These are phyloP conservation scores for Termitomyces sp. DNA, from an alignment of 768 basidiomycete genomes.

Conservation along the genomic window DNA sequence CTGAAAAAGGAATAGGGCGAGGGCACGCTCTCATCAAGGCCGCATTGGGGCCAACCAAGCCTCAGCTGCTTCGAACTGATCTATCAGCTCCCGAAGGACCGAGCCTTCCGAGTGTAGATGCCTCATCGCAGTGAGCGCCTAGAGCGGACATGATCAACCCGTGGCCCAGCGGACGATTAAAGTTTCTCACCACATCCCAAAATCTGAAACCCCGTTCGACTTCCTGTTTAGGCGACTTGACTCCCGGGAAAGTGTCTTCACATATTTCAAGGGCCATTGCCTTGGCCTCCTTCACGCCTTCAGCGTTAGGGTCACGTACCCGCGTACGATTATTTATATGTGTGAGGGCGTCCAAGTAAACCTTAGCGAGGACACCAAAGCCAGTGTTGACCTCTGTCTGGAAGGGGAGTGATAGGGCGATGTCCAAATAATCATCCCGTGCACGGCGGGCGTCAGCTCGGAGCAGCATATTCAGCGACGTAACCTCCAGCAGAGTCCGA, in stretches of 20 bases:
- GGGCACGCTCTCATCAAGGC: constrained; percentile 42
- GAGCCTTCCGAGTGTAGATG: constrained; percentile 79
- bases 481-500: constrained; percentile 85
- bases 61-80: constrained; percentile 95
- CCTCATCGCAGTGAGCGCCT: constrained; percentile 87
- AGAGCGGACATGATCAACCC: constrained; percentile 14
- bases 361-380: constrained; percentile 95
- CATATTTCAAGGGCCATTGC: constrained; percentile 84
- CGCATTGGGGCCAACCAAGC: constrained; percentile 91
- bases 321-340: constrained; percentile 78
- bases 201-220: constrained; percentile 96
- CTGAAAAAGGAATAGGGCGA: neutral
- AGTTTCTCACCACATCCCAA: constrained; percentile 87
- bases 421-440: constrained; percentile 89
- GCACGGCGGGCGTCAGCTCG: constrained; percentile 81
- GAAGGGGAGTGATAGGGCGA: constrained; percentile 90
- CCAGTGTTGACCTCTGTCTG: constrained; percentile 96
- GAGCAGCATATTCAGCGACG: constrained; percentile 88
- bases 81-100: constrained; percentile 81
- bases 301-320: constrained; percentile 70
- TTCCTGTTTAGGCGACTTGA: constrained; percentile 82
- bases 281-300: constrained; percentile 79
- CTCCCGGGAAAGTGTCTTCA: constrained; percentile 91
- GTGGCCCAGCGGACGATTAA: neutral
- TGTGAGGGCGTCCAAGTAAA: constrained; percentile 89